Conservation (phyloP, 1,284 basidiomycete genomes). For the Marasmius oreades region DNA sequence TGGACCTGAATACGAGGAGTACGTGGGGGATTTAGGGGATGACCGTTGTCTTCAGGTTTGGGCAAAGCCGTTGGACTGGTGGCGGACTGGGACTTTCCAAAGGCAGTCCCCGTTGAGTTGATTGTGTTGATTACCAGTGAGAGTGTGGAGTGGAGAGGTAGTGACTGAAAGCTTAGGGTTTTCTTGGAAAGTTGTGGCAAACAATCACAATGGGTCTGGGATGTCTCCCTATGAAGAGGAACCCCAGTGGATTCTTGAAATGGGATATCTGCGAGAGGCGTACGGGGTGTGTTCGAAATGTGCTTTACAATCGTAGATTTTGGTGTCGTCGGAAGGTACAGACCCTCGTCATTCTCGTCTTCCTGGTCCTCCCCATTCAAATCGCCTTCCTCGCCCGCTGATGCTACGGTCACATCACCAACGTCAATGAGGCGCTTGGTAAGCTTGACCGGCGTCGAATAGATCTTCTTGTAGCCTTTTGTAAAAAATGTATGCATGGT, state of each 20-base stretch:
- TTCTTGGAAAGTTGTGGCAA: conserved; percentile 18
- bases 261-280: conserved; percentile 8
- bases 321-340: conserved; percentile 18
- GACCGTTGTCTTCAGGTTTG: neutral
- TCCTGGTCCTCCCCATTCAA: conserved; percentile 23
- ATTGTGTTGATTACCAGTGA: conserved; percentile 13
- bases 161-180: conserved; percentile 11
- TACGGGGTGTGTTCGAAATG: conserved; percentile 22
- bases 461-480: conserved; percentile 32
- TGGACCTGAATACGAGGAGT: conserved; percentile 10
- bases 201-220: conserved; percentile 16
- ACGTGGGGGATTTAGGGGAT: neutral
- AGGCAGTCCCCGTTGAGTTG: conserved; percentile 13
- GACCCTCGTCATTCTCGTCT: conserved; percentile 21
- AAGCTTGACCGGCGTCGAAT: conserved; percentile 32
- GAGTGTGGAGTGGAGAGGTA: conserved; percentile 7
- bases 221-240: conserved; percentile 27
- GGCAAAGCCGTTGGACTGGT: neutral
- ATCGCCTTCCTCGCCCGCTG: conserved; percentile 26
- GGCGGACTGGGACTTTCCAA: conserved; percentile 5
- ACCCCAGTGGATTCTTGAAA: conserved; percentile 24
- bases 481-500: conserved; percentile 49
- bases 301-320: conserved; percentile 11
- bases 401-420: conserved; percentile 43
- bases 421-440: conserved; percentile 56